Evolutionary conservation across 164 flowering plant species (phyloP).

Genomic region (Annona cherimola): DNA sequence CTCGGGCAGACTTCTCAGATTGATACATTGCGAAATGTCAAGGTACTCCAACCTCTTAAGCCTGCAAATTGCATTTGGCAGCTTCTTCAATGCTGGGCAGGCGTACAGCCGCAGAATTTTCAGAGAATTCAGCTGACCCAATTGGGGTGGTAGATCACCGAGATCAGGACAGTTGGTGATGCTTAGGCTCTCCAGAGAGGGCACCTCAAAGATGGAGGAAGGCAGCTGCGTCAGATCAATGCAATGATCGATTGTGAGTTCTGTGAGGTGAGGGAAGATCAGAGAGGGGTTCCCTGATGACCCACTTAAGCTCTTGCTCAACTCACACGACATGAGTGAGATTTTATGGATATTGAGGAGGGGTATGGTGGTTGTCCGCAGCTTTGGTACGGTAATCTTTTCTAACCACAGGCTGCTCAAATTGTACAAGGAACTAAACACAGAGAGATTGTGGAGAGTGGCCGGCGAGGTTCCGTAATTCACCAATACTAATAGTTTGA

Average conservation of each 20-base stretch:
- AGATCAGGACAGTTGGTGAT: slow-evolving; percentile 71
- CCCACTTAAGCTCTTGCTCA: slow-evolving; percentile 29
- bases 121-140: slow-evolving; percentile 39
- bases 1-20: slow-evolving; percentile 55
- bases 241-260: slow-evolving; percentile 71
- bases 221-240: slow-evolving; percentile 52
- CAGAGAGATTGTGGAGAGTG: slow-evolving; percentile 36
- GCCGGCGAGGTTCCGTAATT: slow-evolving; percentile 40
- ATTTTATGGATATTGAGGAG: slow-evolving; percentile 40
- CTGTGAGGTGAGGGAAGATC: slow-evolving; percentile 50
- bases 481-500: slow-evolving; percentile 47
- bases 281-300: slow-evolving; percentile 29
- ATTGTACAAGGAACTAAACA: slow-evolving; percentile 33
- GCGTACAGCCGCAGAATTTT: slow-evolving; percentile 52
- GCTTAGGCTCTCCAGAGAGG: slow-evolving; percentile 41
- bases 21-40: slow-evolving; percentile 68
- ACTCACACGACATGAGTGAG: slow-evolving; percentile 57
- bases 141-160: slow-evolving; percentile 35
- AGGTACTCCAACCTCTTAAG: slow-evolving; percentile 43
- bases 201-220: slow-evolving; percentile 36
- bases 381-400: slow-evolving; percentile 39
- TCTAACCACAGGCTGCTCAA: slow-evolving; percentile 81
- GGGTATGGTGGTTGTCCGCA: slow-evolving; percentile 23
- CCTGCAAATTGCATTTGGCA: slow-evolving; percentile 47
- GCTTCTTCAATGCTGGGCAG: slow-evolving; percentile 44